Conservation (phyloP, 1,284 basidiomycete genomes). For the Cystobasidium sp. region DNA sequence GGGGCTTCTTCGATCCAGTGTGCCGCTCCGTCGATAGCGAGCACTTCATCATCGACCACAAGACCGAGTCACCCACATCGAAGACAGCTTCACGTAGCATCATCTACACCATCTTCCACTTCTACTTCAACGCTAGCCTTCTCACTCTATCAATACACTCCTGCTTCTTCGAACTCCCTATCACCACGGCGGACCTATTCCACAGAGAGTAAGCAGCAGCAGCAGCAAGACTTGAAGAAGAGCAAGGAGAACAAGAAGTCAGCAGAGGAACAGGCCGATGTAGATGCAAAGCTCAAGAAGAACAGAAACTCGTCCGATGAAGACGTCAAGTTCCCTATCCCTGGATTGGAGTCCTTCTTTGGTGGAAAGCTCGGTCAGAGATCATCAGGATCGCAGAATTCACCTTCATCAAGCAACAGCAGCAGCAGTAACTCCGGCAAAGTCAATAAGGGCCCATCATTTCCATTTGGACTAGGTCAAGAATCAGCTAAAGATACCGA, state of each 20-base stretch:
- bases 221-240: conserved; percentile 1
- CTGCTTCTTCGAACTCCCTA: not conserved
- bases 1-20: not conserved
- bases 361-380: conserved; percentile 44
- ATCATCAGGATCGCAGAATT: conserved; percentile 39
- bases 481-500: conserved; percentile 26
- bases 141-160: not conserved
- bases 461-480: conserved; percentile 39
- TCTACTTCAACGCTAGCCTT: not conserved
- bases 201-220: conserved; percentile 31
- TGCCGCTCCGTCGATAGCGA: conserved; percentile 3
- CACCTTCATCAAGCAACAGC: conserved; percentile 5
- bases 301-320: conserved; percentile 61
- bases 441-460: conserved; percentile 4
- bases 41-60: conserved; percentile 8
- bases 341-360: conserved; percentile 52
- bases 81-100: not conserved
- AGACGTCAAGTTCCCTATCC: conserved; percentile 57
- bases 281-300: conserved; percentile 4
- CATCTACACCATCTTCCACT: not conserved
- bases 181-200: conserved; percentile 18
- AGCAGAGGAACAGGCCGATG: conserved; percentile 14
- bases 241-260: conserved; percentile 24
- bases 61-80: conserved; percentile 5
- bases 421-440: conserved; percentile 9